These are phyloP conservation scores for Cicer judaicum DNA, from an alignment of 306 rosid species.

Conservation along the genomic window DNA sequence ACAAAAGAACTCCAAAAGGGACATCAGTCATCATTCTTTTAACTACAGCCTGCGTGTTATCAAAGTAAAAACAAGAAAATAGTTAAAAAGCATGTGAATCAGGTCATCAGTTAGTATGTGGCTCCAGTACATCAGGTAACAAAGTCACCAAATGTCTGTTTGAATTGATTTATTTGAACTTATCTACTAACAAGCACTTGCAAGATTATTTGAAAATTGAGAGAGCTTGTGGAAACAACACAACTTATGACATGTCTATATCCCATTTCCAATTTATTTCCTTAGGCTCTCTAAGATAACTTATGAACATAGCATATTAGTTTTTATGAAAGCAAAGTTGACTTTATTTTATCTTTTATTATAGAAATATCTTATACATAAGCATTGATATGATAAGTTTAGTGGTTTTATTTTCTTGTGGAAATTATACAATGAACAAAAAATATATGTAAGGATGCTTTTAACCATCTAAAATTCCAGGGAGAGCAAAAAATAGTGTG, in stretches of 20 bases:
- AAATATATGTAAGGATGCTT: neutral
- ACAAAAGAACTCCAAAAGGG: constrained; percentile 94
- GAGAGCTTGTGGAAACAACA: too few relatives aligned
- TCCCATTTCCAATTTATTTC: too few relatives aligned
- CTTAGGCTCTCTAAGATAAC: too few relatives aligned
- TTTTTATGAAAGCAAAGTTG: too few relatives aligned
- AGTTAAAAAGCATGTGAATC: constrained; percentile 17
- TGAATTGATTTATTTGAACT: too few relatives aligned
- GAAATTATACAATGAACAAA: constrained; percentile 14
- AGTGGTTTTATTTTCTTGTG: constrained; percentile 27
- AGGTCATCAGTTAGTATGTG: constrained; percentile 25
- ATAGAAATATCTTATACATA: too few relatives aligned
- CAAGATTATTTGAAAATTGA: too few relatives aligned
- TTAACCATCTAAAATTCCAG: constrained; percentile 23
- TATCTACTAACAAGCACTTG: too few relatives aligned
- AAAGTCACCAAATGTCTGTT: neutral
- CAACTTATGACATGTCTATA: too few relatives aligned
- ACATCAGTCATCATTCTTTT: constrained; percentile 99
- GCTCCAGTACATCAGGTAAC: constrained; percentile 7
- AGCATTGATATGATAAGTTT: neutral
- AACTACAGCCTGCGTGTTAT: constrained; percentile 74
- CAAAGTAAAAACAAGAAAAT: constrained; percentile 33
- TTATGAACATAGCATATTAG: too few relatives aligned
- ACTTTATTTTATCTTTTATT: too few relatives aligned
- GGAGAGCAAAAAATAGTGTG: constrained; percentile 10